These are phyloP conservation scores for Brassica balearica DNA, from an alignment of 441 rosid genomes.

Conservation along the genomic window DNA sequence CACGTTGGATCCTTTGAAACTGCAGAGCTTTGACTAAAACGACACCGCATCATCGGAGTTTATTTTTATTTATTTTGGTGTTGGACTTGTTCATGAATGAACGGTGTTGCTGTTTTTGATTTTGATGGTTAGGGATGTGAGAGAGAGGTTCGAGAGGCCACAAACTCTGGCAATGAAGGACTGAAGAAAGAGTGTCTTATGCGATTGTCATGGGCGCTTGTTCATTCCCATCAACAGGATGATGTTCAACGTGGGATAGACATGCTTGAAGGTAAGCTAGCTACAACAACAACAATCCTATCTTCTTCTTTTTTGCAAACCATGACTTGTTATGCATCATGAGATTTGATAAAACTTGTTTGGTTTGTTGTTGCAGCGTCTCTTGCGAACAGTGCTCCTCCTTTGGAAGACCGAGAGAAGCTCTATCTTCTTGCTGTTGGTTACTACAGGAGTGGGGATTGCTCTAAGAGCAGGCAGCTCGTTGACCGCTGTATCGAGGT, in stretches of 20 bases:
- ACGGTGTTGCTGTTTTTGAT: background rate
- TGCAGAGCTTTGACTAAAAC: conserved; percentile 2
- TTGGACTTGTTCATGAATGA: background rate
- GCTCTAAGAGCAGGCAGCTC: conserved; percentile 81
- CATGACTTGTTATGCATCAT: background rate
- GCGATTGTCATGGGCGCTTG: conserved; percentile 96
- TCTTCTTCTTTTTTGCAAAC: background rate
- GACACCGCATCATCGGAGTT: background rate
- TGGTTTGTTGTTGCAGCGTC: conserved; percentile 63
- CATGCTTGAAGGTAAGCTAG: conserved; percentile 51
- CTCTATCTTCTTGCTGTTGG: conserved; percentile 95
- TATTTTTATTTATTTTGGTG: background rate
- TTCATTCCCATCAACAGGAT: conserved; percentile 78
- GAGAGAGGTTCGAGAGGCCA: conserved; percentile 73
- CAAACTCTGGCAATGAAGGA: conserved; percentile 57
- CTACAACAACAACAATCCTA: background rate
- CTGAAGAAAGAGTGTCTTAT: conserved; percentile 69
- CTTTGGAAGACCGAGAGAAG: conserved; percentile 82
- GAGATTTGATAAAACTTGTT: background rate
- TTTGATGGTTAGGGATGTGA: conserved; percentile 70
- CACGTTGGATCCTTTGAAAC: background rate
- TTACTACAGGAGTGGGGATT: conserved; percentile 79
- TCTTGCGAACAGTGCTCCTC: conserved; percentile 55
- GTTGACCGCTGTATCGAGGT: conserved; percentile 87
- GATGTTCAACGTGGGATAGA: conserved; percentile 94